These are phyloP conservation scores for Viola odorata DNA, from an alignment of 345 rosid species.

Conservation along the genomic window DNA sequence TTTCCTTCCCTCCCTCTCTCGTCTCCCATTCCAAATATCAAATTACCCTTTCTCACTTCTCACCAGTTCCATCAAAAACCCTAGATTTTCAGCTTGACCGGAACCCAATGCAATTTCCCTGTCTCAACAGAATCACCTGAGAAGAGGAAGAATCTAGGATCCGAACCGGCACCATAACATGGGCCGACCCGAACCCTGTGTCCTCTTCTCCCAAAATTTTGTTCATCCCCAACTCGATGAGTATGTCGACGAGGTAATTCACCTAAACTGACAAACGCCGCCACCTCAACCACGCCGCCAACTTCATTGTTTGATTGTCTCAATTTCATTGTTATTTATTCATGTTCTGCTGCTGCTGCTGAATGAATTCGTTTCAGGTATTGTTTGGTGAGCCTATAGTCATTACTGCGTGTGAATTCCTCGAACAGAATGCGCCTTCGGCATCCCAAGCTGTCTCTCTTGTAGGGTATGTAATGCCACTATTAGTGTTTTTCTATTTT, in stretches of 20 bases:
- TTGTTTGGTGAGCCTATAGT: constrained; percentile 89
- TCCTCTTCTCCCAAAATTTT: constrained; percentile 87
- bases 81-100: background rate
- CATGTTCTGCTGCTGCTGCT: background rate
- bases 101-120: too few relatives aligned
- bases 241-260: constrained; percentile 85
- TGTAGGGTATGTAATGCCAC: constrained; percentile 55
- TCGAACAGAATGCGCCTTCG: constrained; percentile 85
- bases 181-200: constrained; percentile 95
- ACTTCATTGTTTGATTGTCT: background rate
- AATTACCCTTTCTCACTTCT: background rate
- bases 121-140: background rate
- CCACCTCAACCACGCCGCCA: background rate
- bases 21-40: background rate
- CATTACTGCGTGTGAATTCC: constrained; percentile 87
- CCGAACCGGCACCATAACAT: constrained; percentile 14
- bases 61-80: background rate
- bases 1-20: background rate
- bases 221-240: constrained; percentile 93
- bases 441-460: constrained; percentile 71
- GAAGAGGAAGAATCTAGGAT: background rate
- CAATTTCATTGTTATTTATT: background rate
- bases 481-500: background rate
- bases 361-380: constrained; percentile 40
- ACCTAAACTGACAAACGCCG: constrained; percentile 4